These are phyloP conservation scores for Leptographium galeiforme DNA, from an alignment of 2,329 filamentous ascomycete species.

Conservation along the genomic window DNA sequence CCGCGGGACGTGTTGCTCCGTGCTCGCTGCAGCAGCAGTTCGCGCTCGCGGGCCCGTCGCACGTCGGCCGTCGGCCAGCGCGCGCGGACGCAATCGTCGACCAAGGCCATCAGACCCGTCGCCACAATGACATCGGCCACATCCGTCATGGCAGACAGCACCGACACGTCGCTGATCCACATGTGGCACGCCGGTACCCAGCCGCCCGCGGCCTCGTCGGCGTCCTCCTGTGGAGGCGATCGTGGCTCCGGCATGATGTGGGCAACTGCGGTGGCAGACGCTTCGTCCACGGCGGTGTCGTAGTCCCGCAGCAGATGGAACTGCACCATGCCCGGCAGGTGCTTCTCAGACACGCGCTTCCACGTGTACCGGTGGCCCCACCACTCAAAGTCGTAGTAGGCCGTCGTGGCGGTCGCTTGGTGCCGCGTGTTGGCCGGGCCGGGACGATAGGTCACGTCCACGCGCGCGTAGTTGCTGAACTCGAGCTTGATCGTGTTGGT, in stretches of 20 bases:
- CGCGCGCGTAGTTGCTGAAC: slow-evolving; percentile 93
- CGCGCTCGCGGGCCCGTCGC: slow-evolving; percentile 5
- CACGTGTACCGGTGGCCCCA: slow-evolving; percentile 81
- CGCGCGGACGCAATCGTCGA: slow-evolving; percentile 82
- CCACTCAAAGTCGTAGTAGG: slow-evolving; percentile 76
- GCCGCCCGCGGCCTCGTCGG: slow-evolving; percentile 65
- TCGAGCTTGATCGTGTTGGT: slow-evolving; percentile 79
- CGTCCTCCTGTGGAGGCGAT: slow-evolving; percentile 53
- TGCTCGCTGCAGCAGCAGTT: neutral
- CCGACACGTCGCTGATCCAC: slow-evolving; percentile 67
- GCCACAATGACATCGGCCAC: slow-evolving; percentile 81
- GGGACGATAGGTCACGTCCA: slow-evolving; percentile 46
- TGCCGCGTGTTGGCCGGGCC: neutral
- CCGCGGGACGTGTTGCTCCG: neutral
- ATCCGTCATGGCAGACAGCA: slow-evolving; percentile 60
- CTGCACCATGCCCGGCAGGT: slow-evolving; percentile 49
- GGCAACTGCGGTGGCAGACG: slow-evolving; percentile 32
- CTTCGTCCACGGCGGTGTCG: slow-evolving; percentile 15
- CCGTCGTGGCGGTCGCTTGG: neutral
- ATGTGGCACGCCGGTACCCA: slow-evolving; percentile 87
- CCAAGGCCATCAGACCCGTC: slow-evolving; percentile 76
- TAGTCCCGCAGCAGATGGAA: slow-evolving; percentile 68
- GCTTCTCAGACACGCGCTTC: slow-evolving; percentile 60
- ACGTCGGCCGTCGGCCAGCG: slow-evolving; percentile 40
- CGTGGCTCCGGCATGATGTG: slow-evolving; percentile 74